A percentile compares a stretch with the other conserved stretches of the same genome.
phyloP scores from a whole-genome alignment of 495 filamentous ascomycete species.

The Penicillium diatomitis region DNA sequence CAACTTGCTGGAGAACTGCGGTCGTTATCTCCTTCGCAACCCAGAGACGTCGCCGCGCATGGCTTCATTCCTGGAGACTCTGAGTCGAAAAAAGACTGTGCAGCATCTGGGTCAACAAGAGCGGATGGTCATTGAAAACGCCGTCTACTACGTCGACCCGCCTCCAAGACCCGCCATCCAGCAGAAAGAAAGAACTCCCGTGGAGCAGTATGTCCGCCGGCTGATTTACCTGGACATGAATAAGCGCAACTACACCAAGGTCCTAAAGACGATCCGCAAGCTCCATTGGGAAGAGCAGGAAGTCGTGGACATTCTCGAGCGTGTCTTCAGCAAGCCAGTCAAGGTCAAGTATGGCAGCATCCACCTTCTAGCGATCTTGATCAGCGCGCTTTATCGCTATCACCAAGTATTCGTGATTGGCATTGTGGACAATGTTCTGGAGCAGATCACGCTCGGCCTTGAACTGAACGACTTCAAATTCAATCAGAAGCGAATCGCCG shows the following conservation, averaged over 20 bases:
- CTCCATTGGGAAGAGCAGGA: constrained; percentile 95
- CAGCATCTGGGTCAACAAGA: constrained; percentile 94
- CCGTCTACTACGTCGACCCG: constrained; percentile 95
- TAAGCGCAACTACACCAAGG: constrained; percentile 85
- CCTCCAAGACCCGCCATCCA: constrained; percentile 87
- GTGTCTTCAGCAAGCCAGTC: constrained; percentile 88
- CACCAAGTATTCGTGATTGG: constrained; percentile 83
- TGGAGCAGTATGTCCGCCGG: constrained; percentile 86
- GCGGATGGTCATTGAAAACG: constrained; percentile 97
- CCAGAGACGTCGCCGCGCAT: constrained; percentile 89
- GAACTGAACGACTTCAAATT: constrained; percentile 97
- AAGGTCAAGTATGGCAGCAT: constrained; percentile 98
- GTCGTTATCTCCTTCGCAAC: constrained; percentile 86
- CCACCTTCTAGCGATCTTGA: constrained; percentile 86
- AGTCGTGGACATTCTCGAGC: constrained; percentile 75
- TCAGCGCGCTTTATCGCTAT: constrained; percentile 79
- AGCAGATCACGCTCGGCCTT: constrained; percentile 78
- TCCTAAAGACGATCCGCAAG: constrained; percentile 85
- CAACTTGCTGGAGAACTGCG: constrained; percentile 94
- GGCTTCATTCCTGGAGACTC: constrained; percentile 85
- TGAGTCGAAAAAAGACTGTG: constrained; percentile 90
- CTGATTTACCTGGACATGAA: constrained; percentile 88
- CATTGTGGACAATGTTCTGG: constrained; percentile 82
- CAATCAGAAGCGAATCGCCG: constrained; percentile 90
- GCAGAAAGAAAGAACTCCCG: constrained; percentile 90